phyloP scores from a whole-genome alignment of 371 early-diverging fungal species.

The Rhizopus sp. region DNA sequence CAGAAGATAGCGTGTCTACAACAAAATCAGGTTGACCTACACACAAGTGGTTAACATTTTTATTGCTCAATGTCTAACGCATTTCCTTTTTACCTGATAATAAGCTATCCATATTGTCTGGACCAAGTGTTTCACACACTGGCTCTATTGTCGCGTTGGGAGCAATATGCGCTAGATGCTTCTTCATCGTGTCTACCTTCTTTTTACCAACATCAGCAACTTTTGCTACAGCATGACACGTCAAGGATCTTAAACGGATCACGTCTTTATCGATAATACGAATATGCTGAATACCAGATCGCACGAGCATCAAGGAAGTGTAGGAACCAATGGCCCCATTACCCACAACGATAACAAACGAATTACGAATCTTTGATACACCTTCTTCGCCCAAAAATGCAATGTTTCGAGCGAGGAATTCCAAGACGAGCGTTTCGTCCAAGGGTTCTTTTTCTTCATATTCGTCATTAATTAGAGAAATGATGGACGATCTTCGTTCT shows the following conservation, averaged over 20 bases:
- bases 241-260: conserved; percentile 82
- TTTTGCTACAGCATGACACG: conserved; percentile 88
- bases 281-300: conserved; percentile 86
- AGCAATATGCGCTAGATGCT: conserved; percentile 69
- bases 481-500: conserved; percentile 17
- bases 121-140: conserved; percentile 64
- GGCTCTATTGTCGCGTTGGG: conserved; percentile 82
- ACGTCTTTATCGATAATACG: conserved; percentile 92
- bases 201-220: conserved; percentile 85
- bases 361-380: conserved; percentile 56
- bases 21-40: conserved; percentile 66
- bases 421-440: conserved; percentile 76
- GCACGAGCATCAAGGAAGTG: conserved; percentile 87
- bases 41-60: too few relatives aligned
- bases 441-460: conserved; percentile 8
- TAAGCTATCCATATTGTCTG: conserved; percentile 60
- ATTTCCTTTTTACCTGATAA: conserved; percentile 55
- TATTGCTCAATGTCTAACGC: background rate
- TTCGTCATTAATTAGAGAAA: conserved; percentile 12
- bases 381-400: conserved; percentile 89
- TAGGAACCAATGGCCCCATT: conserved; percentile 95
- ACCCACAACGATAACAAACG: conserved; percentile 93
- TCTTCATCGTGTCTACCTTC: conserved; percentile 76
- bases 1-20: conserved; percentile 89
- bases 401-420: conserved; percentile 87